Base-by-base conservation (phyloP, 2,329 filamentous ascomycete genomes). In the Fusarium longipes region DNA sequence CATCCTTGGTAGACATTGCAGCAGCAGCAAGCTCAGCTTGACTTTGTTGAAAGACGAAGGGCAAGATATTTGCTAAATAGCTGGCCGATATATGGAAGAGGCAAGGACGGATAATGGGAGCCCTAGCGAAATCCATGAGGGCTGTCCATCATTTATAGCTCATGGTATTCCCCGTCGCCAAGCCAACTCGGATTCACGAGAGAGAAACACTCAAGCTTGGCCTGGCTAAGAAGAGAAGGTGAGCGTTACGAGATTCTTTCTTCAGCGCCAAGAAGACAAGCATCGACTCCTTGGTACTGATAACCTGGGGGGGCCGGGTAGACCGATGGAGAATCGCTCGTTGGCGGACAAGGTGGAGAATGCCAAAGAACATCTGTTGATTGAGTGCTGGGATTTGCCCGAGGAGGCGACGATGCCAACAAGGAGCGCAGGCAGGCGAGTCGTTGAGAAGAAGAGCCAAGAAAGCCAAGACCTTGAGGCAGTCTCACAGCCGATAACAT, bases 351-450 rank as follows among this genome's bases (percentile, higher is more conserved):
- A 36, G 57, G 67, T 70, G 67, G 68, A 54, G 54, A 63, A 57
- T 15, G 15, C 10, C 8, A 18, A 63, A 51, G 29, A 57, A 38
- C 27, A 40, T 35, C 55, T 35, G 43, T 57, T 68, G 61, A 60
- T 35, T 61, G 32, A 54, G 58, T 22, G 27, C 38, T 39, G n/a
- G 57, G 36, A 54, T 71, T 70, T 69, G 68, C 45, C 61, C 68
- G 62, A 69, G 47, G 65, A 64, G 65, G 55, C 55, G 44, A 54
- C 33, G 65, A 69, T 70, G 68, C 65, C 65, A 70, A 67, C 68
- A 55, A n/a, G 33, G 45, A 50, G 47, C 35, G 56, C 56, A 53
- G 51, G 53, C 38, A 55, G 56, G 36, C 56, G 49, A 68, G 63
- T 53, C 30, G 52, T 47, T 67, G 38, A 65, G 27, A 35, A 40